These are phyloP conservation scores for Pezicula carpinea DNA, from an alignment of 2,329 filamentous ascomycete genomes.

Conservation along the genomic window DNA sequence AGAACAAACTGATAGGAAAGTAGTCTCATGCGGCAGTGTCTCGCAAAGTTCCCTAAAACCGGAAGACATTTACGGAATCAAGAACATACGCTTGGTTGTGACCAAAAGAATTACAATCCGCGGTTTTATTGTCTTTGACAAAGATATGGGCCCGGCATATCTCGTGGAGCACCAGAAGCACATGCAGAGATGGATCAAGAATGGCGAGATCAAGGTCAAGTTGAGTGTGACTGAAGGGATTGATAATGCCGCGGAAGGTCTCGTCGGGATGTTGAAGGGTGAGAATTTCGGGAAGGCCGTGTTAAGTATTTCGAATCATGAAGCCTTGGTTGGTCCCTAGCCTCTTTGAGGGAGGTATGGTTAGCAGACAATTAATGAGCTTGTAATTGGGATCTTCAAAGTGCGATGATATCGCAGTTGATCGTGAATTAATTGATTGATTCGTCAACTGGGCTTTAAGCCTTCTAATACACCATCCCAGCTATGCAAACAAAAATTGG, in stretches of 20 bases:
- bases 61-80: conserved; percentile 52
- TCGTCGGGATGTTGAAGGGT: conserved; percentile 61
- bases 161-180: conserved; percentile 58
- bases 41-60: conserved; percentile 58
- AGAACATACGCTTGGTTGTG: conserved; percentile 54
- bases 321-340: not conserved
- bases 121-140: conserved; percentile 62
- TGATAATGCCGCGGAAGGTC: conserved; percentile 58
- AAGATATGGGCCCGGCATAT: conserved; percentile 57
- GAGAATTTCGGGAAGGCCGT: conserved; percentile 70
- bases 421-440: conserved; percentile 1
- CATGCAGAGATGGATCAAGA: conserved; percentile 62
- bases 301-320: conserved; percentile 36
- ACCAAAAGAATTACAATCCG: conserved; percentile 56
- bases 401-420: not conserved
- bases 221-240: conserved; percentile 59
- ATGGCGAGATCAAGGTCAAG: conserved; percentile 58
- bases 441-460: not conserved
- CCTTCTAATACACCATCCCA: conserved; percentile 17
- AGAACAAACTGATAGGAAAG: conserved; percentile 2
- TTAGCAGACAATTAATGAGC: no score
- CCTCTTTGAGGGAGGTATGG: no score
- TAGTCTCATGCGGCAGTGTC: conserved; percentile 55
- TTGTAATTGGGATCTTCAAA: conserved; percentile 9
- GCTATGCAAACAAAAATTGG: conserved; percentile 24